Conservation (phyloP, 2,329 filamentous ascomycete genomes). For the Pyrenochaeta sp. region DNA sequence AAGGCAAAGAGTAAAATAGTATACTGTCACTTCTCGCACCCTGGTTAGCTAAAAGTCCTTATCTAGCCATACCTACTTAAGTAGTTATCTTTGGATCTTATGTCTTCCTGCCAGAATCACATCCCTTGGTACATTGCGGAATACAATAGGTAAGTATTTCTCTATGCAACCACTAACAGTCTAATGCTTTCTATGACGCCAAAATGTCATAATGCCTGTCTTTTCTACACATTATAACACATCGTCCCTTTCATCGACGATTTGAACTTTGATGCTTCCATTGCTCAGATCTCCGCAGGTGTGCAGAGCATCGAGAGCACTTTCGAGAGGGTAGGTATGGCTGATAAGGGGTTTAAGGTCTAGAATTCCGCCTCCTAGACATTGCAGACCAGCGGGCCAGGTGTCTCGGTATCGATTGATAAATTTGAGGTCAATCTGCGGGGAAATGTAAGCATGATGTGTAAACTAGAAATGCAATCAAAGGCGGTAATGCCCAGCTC, state of each 20-base stretch:
- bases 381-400: slow-evolving; percentile 71
- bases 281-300: slow-evolving; percentile 60
- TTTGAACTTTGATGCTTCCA: slow-evolving; percentile 67
- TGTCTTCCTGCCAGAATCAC: too few species aligned
- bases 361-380: slow-evolving; percentile 65
- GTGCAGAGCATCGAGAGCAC: slow-evolving; percentile 65
- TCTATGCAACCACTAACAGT: too few species aligned
- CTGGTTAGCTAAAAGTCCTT: too few species aligned
- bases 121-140: too few species aligned
- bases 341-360: slow-evolving; percentile 69
- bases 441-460: not conserved
- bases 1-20: too few species aligned
- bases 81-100: too few species aligned
- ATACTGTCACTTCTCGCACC: too few species aligned
- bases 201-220: too few species aligned
- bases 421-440: slow-evolving; percentile 70
- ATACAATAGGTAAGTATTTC: too few species aligned
- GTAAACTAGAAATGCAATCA: not conserved
- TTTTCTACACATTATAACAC: slow-evolving; percentile 20
- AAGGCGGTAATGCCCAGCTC: not conserved
- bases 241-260: slow-evolving; percentile 57
- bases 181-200: too few species aligned
- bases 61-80: too few species aligned
- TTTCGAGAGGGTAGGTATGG: slow-evolving; percentile 68
- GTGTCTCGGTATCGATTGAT: slow-evolving; percentile 76